These are phyloP conservation scores for Epichloe typhina DNA, from an alignment of 2,329 filamentous ascomycete genomes.

Conservation along the genomic window DNA sequence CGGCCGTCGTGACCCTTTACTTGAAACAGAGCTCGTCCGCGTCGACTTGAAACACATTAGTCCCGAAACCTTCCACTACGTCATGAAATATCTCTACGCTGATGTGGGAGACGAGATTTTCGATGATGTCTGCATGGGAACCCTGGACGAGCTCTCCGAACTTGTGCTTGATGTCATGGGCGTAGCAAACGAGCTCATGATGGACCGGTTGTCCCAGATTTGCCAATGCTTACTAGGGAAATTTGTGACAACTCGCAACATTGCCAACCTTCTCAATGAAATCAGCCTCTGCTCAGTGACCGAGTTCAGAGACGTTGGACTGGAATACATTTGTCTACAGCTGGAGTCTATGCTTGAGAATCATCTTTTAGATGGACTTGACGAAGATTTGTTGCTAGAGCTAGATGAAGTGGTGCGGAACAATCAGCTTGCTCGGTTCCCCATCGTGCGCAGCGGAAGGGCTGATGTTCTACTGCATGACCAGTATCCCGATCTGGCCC, in stretches of 20 bases:
- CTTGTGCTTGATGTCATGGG: conserved; percentile 83
- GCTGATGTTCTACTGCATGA: conserved; percentile 55
- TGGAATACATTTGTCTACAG: conserved; percentile 87
- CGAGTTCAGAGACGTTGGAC: conserved; percentile 73
- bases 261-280: conserved; percentile 72
- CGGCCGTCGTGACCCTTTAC: conserved; percentile 40
- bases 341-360: conserved; percentile 89
- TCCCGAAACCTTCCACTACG: conserved; percentile 59
- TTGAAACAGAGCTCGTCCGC: conserved; percentile 33
- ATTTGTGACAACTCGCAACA: conserved; percentile 77
- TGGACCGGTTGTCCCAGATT: conserved; percentile 77
- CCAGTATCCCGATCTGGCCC: conserved; percentile 46
- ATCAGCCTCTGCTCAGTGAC: conserved; percentile 73
- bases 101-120: conserved; percentile 75
- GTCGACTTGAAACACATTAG: conserved; percentile 78
- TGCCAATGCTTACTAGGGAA: conserved; percentile 75
- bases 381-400: conserved; percentile 68
- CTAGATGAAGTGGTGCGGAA: conserved; percentile 68
- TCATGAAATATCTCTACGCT: conserved; percentile 70
- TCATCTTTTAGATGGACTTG: conserved; percentile 71
- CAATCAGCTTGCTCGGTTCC: conserved; percentile 68
- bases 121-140: conserved; percentile 55
- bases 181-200: conserved; percentile 87
- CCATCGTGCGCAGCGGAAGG: conserved; percentile 63
- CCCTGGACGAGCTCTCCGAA: conserved; percentile 75